Evolutionary conservation across 192 early-diverging fungal species (phyloP).

Genomic region (Gamsiella multidivaricata): DNA sequence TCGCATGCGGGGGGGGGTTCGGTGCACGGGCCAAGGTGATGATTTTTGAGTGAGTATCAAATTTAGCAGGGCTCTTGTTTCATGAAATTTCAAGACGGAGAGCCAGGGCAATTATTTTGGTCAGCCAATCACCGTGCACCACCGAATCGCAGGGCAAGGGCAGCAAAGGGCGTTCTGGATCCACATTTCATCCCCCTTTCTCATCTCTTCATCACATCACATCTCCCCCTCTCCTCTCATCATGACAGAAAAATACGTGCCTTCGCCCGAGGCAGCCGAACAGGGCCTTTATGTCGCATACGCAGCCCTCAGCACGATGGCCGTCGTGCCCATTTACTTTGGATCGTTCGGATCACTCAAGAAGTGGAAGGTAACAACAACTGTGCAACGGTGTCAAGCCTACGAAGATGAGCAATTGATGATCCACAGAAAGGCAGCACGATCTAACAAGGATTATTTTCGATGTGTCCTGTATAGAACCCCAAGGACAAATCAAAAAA

Average conservation of each 20-base stretch:
- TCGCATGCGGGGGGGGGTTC: too few species aligned
- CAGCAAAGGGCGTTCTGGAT: neutral
- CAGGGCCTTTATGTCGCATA: slow-evolving; percentile 82
- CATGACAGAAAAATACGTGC: slow-evolving; percentile 52
- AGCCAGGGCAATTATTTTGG: too few species aligned
- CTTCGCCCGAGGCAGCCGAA: slow-evolving; percentile 44
- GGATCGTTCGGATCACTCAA: slow-evolving; percentile 83
- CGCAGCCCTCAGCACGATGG: slow-evolving; percentile 85
- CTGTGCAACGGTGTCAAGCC: too few species aligned
- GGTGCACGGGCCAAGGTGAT: too few species aligned
- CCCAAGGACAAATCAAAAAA: slow-evolving; percentile 52
- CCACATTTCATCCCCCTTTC: neutral
- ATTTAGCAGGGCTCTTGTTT: too few species aligned
- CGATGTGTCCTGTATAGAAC: too few species aligned
- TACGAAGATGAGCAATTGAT: too few species aligned
- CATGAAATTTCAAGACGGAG: too few species aligned
- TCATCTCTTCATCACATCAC: neutral
- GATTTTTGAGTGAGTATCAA: too few species aligned
- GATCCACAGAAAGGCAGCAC: too few species aligned
- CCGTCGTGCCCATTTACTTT: slow-evolving; percentile 86
- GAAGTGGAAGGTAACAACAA: slow-evolving; percentile 67
- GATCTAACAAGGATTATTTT: too few species aligned
- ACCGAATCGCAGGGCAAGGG: slow-evolving; percentile 16
- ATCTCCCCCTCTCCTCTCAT: neutral
- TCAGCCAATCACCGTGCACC: slow-evolving; percentile 39